phyloP scores from a whole-genome alignment of 108 stramenopile species.

The Skeletonema grethae region DNA sequence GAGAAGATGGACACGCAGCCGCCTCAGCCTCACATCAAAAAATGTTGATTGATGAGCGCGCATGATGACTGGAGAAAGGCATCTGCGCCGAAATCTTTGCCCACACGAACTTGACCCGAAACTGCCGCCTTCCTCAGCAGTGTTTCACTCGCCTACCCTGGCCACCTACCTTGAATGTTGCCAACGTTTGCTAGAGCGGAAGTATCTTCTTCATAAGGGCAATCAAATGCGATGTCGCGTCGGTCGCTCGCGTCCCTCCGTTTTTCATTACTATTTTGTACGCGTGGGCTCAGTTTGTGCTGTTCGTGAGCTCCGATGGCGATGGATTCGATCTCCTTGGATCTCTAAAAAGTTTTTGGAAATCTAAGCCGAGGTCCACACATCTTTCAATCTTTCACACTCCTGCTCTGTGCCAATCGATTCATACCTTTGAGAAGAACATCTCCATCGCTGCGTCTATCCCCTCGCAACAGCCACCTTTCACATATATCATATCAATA shows the following conservation, averaged over 20 bases:
- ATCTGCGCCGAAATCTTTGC: background rate
- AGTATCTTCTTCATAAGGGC: too few relatives aligned
- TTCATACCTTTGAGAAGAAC: background rate
- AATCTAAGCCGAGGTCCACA: background rate
- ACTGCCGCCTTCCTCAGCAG: too few relatives aligned
- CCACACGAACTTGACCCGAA: background rate
- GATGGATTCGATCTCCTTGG: background rate
- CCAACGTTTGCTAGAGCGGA: too few relatives aligned
- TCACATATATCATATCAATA: background rate
- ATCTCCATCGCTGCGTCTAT: background rate
- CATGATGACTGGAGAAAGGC: background rate
- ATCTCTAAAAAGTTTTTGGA: background rate
- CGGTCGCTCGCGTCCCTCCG: too few relatives aligned
- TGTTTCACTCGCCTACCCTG: too few relatives aligned
- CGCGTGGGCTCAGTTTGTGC: background rate
- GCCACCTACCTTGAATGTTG: too few relatives aligned
- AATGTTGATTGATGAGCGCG: background rate
- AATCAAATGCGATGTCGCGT: too few relatives aligned
- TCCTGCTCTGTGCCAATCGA: slow-evolving; percentile 1
- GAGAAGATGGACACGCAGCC: background rate
- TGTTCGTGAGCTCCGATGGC: background rate
- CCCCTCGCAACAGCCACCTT: background rate
- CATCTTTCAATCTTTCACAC: slow-evolving; percentile 1
- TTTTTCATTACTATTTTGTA: too few relatives aligned
- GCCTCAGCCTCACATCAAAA: background rate